These are phyloP conservation scores for Pichia nanzhaoensis DNA, from an alignment of 805 yeast species.

Conservation along the genomic window DNA sequence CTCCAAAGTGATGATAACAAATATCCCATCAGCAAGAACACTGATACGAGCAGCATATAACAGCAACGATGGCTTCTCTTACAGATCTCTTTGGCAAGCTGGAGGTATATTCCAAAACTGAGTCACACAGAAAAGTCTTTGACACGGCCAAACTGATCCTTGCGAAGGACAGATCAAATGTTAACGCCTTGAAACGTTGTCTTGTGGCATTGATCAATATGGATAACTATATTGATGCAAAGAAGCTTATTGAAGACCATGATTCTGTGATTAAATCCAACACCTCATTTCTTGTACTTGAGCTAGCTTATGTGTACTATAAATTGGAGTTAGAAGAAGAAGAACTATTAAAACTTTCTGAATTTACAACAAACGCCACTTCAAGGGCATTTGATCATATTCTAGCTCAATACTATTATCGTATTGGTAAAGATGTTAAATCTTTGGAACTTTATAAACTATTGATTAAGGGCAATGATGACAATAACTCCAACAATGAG, in stretches of 20 bases:
- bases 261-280: background rate
- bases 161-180: slow-evolving; percentile 23
- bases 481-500: slow-evolving; percentile 34
- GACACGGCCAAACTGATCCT: slow-evolving; percentile 27
- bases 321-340: slow-evolving; percentile 34
- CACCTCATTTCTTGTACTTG: slow-evolving; percentile 33
- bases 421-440: slow-evolving; percentile 37
- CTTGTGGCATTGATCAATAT: slow-evolving; percentile 53
- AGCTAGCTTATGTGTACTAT: slow-evolving; percentile 54
- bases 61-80: slow-evolving; percentile 8
- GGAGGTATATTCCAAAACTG: slow-evolving; percentile 31
- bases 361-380: background rate
- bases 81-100: slow-evolving; percentile 30
- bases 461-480: slow-evolving; percentile 6
- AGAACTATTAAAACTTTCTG: background rate
- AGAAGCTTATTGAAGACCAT: slow-evolving; percentile 20
- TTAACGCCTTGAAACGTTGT: slow-evolving; percentile 33
- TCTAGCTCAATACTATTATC: slow-evolving; percentile 47
- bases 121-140: slow-evolving; percentile 31
- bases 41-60: no score
- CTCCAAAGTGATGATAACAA: no score
- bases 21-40: no score
- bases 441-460: slow-evolving; percentile 42
- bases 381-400: slow-evolving; percentile 40
- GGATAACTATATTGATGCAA: slow-evolving; percentile 49